Percentiles rank a stretch among this genome's conserved stretches.
These are phyloP conservation scores for Hippophae gyantsensis DNA, from an alignment of 306 rosid species.

Conservation along the genomic window DNA sequence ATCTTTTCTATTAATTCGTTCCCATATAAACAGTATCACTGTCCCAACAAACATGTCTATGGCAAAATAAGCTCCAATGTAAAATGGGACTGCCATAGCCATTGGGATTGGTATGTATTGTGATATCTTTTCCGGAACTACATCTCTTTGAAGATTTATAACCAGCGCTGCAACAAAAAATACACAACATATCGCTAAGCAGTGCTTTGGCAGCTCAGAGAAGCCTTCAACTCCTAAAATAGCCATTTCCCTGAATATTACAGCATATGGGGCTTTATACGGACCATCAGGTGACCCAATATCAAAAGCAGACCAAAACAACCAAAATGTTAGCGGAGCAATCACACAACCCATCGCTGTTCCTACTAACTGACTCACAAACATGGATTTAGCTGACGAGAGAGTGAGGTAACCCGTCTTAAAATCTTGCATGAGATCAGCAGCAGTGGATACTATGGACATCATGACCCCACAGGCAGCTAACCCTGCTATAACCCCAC, in stretches of 20 bases:
- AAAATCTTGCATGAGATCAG: conserved; percentile 99
- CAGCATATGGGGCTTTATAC: conserved; percentile 84
- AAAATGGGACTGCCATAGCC: conserved; percentile 96
- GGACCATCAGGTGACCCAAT: conserved; percentile 87
- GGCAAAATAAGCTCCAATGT: conserved; percentile 90
- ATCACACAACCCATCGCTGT: conserved; percentile 92
- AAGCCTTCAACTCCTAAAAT: conserved; percentile 78
- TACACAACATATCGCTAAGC: conserved; percentile 60
- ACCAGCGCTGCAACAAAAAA: conserved; percentile 67
- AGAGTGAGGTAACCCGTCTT: conserved; percentile 93
- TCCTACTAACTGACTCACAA: conserved; percentile 74
- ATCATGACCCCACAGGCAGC: conserved; percentile 86
- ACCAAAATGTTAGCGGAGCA: conserved; percentile 96
- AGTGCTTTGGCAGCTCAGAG: conserved; percentile 84
- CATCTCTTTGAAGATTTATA: conserved; percentile 63
- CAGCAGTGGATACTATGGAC: conserved; percentile 90
- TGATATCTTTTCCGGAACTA: conserved; percentile 50
- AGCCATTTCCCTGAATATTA: conserved; percentile 89
- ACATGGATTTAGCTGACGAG: conserved; percentile 92
- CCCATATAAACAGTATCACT: conserved; percentile 72
- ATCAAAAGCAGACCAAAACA: conserved; percentile 93
- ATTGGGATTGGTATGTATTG: conserved; percentile 81
- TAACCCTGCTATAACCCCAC: conserved; percentile 84
- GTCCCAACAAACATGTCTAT: conserved; percentile 86
- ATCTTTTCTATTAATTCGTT: conserved; percentile 53